These are phyloP conservation scores for Spizellomyces sp. DNA, from an alignment of 192 early-diverging fungal species.

Conservation along the genomic window DNA sequence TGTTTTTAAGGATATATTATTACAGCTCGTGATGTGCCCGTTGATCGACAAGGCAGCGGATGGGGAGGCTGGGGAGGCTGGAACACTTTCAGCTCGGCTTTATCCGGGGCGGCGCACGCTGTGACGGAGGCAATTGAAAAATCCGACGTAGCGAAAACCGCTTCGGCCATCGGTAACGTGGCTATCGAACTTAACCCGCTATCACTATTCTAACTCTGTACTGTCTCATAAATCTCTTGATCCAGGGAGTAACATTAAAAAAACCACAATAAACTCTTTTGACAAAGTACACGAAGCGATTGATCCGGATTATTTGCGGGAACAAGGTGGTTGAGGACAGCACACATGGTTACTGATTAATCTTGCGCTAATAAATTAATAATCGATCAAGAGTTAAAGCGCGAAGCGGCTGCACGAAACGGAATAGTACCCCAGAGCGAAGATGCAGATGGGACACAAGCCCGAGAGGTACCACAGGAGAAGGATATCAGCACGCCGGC, in stretches of 20 bases:
- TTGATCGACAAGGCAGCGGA: no score
- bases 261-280: not conserved
- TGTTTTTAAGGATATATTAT: no score
- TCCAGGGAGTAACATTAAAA: not conserved
- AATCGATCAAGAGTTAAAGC: not conserved
- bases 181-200: not conserved
- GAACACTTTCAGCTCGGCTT: not conserved
- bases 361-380: not conserved
- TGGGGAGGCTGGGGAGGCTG: conserved; percentile 3
- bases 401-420: not conserved
- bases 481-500: no score
- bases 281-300: conserved; percentile 1
- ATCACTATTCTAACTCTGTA: not conserved
- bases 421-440: not conserved
- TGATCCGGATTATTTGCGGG: not conserved
- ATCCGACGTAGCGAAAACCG: not conserved
- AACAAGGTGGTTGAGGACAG: not conserved
- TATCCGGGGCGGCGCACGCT: not conserved
- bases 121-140: conserved; percentile 1
- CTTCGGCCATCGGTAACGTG: not conserved
- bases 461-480: not conserved
- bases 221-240: not conserved
- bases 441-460: not conserved
- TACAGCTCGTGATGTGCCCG: no score
- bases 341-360: not conserved